Evolutionary conservation across 352 stramenopile genomes (phyloP).

Genomic region (Blastocystis sp.): DNA sequence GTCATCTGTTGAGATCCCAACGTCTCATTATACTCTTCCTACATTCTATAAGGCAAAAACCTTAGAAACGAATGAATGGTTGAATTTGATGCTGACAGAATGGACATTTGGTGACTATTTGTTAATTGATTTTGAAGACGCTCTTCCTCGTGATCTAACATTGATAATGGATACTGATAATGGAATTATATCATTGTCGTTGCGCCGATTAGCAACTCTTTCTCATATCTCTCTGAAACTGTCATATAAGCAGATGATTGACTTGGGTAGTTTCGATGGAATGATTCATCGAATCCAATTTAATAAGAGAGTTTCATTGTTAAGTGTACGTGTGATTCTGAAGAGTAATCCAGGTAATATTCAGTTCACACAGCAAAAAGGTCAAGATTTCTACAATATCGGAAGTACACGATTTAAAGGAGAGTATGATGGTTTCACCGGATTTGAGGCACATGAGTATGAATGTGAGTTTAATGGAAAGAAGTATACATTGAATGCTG

Average conservation of each 20-base stretch:
- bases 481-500: background rate
- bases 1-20: slow-evolving; percentile 21
- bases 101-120: slow-evolving; percentile 58
- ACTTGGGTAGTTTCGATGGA: background rate
- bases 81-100: slow-evolving; percentile 36
- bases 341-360: background rate
- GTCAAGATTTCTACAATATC: background rate
- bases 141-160: background rate
- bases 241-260: slow-evolving; percentile 2
- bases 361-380: background rate
- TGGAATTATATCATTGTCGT: background rate
- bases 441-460: background rate
- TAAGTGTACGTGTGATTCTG: slow-evolving; percentile 17
- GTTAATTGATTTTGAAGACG: slow-evolving; percentile 27
- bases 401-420: background rate
- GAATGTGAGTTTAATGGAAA: background rate
- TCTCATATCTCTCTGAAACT: slow-evolving; percentile 27
- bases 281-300: slow-evolving; percentile 27
- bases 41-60: background rate
- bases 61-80: background rate
- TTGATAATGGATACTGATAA: slow-evolving; percentile 52
- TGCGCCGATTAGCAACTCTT: background rate
- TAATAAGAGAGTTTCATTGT: background rate
- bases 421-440: background rate
- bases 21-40: background rate